phyloP scores from a whole-genome alignment of 2,329 filamentous ascomycete genomes.

The Stagonosporopsis chrysanthemi region DNA sequence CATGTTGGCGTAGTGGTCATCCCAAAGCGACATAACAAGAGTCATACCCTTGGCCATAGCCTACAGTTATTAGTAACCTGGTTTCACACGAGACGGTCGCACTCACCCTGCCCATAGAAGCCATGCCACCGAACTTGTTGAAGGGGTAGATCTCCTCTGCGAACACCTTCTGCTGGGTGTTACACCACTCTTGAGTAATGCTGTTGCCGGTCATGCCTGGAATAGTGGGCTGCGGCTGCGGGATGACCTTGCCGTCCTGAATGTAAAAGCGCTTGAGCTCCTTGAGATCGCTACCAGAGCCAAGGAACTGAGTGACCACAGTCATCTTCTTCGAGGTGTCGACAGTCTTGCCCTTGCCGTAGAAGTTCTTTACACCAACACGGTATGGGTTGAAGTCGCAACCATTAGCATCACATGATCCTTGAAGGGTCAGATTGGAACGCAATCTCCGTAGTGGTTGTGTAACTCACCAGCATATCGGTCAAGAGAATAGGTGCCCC shows the following conservation, averaged over 20 bases:
- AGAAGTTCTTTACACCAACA: conserved; percentile 68
- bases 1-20: conserved; percentile 73
- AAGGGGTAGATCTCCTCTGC: conserved; percentile 55
- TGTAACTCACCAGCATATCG: conserved; percentile 57
- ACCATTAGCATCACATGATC: conserved; percentile 71
- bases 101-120: conserved; percentile 64
- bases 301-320: conserved; percentile 60
- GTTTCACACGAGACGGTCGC: conserved; percentile 35
- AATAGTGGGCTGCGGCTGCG: conserved; percentile 54
- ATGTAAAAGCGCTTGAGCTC: conserved; percentile 59
- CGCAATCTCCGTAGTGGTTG: background rate
- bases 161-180: conserved; percentile 40
- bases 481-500: conserved; percentile 58
- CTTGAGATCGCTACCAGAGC: conserved; percentile 50
- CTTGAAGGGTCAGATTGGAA: conserved; percentile 30
- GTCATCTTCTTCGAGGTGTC: conserved; percentile 53
- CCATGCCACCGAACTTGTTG: conserved; percentile 63
- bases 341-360: conserved; percentile 61
- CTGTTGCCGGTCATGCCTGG: conserved; percentile 52
- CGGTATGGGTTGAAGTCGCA: conserved; percentile 70
- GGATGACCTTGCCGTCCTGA: conserved; percentile 57
- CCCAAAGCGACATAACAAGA: conserved; percentile 68
- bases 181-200: conserved; percentile 43
- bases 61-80: conserved; percentile 50
- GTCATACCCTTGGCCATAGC: conserved; percentile 66